phyloP scores from a whole-genome alignment of 495 filamentous ascomycete species.

The Rostrohypoxylon terebratum region DNA sequence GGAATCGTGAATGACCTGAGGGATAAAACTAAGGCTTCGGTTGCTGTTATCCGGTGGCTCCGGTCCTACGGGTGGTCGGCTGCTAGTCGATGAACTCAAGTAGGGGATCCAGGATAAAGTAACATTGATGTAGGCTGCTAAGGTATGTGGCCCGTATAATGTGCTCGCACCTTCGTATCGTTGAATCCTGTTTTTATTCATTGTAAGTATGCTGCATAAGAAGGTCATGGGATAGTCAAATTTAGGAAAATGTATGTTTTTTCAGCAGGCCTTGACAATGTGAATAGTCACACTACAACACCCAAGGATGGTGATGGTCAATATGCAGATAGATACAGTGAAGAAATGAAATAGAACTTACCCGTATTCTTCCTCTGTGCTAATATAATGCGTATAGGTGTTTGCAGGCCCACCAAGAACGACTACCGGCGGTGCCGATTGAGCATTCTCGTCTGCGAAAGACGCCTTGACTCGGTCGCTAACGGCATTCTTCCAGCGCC shows the following conservation, averaged over 20 bases:
- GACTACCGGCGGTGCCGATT: slow-evolving; percentile 69
- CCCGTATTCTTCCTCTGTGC: slow-evolving; percentile 90
- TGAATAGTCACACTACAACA: background rate
- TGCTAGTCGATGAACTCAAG: slow-evolving; percentile 63
- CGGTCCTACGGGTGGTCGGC: slow-evolving; percentile 67
- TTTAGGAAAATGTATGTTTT: background rate
- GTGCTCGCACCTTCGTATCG: slow-evolving; percentile 97
- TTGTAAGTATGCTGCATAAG: slow-evolving; percentile 19
- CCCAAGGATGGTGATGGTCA: background rate
- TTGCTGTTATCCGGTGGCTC: slow-evolving; percentile 87
- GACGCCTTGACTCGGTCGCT: slow-evolving; percentile 61
- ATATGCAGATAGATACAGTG: background rate
- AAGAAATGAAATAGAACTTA: slow-evolving; percentile 33
- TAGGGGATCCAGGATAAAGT: slow-evolving; percentile 79
- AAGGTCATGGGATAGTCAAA: slow-evolving; percentile 13
- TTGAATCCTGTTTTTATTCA: slow-evolving; percentile 66
- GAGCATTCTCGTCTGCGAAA: slow-evolving; percentile 53
- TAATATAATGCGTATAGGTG: slow-evolving; percentile 95
- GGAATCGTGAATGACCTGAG: slow-evolving; percentile 80
- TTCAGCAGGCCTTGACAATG: background rate
- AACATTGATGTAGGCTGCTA: slow-evolving; percentile 90
- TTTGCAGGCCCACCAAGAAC: slow-evolving; percentile 96
- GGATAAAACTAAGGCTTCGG: slow-evolving; percentile 81
- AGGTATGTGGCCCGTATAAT: slow-evolving; percentile 90
- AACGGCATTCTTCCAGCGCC: slow-evolving; percentile 90